Base-by-base conservation (phyloP, 176 grass and related monocot genomes). In the Triticum timopheevii region DNA sequence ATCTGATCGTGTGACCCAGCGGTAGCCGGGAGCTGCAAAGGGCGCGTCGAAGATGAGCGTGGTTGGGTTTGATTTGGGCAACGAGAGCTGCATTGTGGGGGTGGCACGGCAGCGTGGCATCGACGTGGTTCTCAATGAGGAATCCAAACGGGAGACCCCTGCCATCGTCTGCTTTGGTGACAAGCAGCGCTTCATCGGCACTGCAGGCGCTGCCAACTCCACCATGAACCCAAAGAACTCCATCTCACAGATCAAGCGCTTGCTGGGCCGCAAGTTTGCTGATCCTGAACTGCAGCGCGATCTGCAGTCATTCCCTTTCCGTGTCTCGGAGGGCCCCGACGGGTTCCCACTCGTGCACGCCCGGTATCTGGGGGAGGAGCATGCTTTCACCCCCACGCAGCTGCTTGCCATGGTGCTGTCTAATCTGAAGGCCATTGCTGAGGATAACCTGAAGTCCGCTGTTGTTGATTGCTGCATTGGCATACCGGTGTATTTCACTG, bases 381-480 rank as follows among this genome's bases (percentile, higher is more conserved):
- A 54, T 13, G 7, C 22, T 0, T 98, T 94, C 76, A 93, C 92
- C 22, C 93, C 96, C 13, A 94, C 94, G 0, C 97, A 98, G 77
- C 69, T 98, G 40, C 89, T 96, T 69, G 92, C 92, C 4, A 98
- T 96, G 94, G 82, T 98, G 79, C 89, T 98, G 13, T 92, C 97
- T 10, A 94, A 93, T 65, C 19, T 98, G 71, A 98, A 96, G 82
- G 67, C 79, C 42, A 95, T 98, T 64, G 94, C 94, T 1, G 94
- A 95, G 88, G 91, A 82, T 4, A 98, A 95, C 81, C 74, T 95
- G 11, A 92, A 89, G 1, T 6, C 81, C 0, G 92, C 86, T 0
- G 96, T 98, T 20, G 76, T 90, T 4, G 96, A 98, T 64, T 95
- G 96, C 70, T 98, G 96, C 75, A 98, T 98, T 13, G 96, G 96